phyloP scores from a whole-genome alignment of 805 yeast genomes.

The Candida easanensis region DNA sequence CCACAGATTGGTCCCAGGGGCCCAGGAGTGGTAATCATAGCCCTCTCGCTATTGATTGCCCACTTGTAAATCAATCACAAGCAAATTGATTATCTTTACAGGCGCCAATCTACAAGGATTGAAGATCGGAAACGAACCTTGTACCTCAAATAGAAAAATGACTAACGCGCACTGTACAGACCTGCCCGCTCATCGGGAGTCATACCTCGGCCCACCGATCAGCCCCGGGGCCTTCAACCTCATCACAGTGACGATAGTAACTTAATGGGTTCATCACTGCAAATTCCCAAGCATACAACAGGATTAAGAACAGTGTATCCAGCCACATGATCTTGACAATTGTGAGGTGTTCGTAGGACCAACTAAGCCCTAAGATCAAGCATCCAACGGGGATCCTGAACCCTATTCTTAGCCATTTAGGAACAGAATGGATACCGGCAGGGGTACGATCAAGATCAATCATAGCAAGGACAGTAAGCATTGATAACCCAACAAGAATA shows the following conservation, averaged over 20 bases:
- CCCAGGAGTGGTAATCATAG: too few species aligned
- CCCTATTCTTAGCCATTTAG: constrained; percentile 37
- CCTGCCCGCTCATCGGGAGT: too few species aligned
- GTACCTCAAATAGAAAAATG: too few species aligned
- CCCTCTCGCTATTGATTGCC: too few species aligned
- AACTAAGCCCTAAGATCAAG: constrained; percentile 39
- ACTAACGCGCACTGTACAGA: too few species aligned
- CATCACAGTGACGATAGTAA: neutral
- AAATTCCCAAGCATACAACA: constrained; percentile 38
- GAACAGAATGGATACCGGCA: constrained; percentile 28
- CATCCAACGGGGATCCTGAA: constrained; percentile 41
- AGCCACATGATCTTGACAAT: constrained; percentile 42
- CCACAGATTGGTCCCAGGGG: too few species aligned
- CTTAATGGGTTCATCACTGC: constrained; percentile 27
- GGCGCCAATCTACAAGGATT: too few species aligned
- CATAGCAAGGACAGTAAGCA: constrained; percentile 39
- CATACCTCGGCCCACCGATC: neutral
- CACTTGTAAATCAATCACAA: too few species aligned
- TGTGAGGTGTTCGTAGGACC: constrained; percentile 36
- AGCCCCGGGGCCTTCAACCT: neutral
- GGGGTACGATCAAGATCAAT: constrained; percentile 45
- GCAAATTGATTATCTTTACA: too few species aligned
- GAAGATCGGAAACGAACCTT: too few species aligned
- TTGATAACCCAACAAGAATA: constrained; percentile 40
- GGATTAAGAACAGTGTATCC: constrained; percentile 33